A percentile compares a stretch with the other conserved stretches of the same genome.
Evolutionary conservation across 2,329 filamentous ascomycete genomes (phyloP).

Genomic region (Trichoderma sp.): DNA sequence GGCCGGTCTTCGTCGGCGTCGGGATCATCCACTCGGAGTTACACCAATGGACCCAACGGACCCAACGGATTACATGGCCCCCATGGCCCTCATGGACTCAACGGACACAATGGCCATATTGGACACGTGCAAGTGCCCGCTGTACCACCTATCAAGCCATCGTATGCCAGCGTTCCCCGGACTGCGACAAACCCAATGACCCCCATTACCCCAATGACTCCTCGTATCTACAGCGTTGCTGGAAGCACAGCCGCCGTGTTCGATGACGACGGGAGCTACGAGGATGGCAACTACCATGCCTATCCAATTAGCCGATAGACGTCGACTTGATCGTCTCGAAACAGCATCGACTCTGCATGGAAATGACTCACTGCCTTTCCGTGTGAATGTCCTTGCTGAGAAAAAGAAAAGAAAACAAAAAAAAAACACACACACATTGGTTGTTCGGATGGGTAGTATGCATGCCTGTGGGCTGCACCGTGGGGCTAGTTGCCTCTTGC

Average conservation of each 20-base stretch:
- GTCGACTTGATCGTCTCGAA: background rate
- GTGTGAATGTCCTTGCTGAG: background rate
- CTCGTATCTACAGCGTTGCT: conserved; percentile 30
- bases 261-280: conserved; percentile 29
- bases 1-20: conserved; percentile 32
- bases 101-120: conserved; percentile 28
- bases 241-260: conserved; percentile 20
- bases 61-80: conserved; percentile 4
- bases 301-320: conserved; percentile 35
- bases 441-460: background rate
- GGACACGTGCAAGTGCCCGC: conserved; percentile 29
- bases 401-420: background rate
- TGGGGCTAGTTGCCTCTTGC: conserved; percentile 13
- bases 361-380: background rate
- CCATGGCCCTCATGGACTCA: conserved; percentile 25
- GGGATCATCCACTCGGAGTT: conserved; percentile 28
- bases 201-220: conserved; percentile 15
- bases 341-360: background rate
- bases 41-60: conserved; percentile 27
- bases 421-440: background rate
- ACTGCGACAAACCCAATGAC: conserved; percentile 22
- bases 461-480: conserved; percentile 10
- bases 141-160: conserved; percentile 26
- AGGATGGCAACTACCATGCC: conserved; percentile 39
- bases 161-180: conserved; percentile 33